Percentiles rank a stretch among this genome's conserved stretches.
phyloP scores from a whole-genome alignment of 352 stramenopile genomes.

The Pythium monospermum region DNA sequence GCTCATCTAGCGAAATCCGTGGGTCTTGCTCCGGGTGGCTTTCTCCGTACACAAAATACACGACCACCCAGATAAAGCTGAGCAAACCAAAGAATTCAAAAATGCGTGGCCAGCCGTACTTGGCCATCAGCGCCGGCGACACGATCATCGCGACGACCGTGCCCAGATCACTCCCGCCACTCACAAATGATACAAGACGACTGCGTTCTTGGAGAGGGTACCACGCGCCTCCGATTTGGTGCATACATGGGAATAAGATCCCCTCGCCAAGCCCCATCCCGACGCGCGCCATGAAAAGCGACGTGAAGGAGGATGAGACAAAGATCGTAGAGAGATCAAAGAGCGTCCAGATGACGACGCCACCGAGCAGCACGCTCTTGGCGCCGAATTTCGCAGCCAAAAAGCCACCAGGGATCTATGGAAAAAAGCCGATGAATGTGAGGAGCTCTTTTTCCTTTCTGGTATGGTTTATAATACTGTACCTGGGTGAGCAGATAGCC shows the following conservation, averaged over 20 bases:
- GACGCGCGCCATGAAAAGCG: constrained; percentile 69
- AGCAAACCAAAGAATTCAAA: constrained; percentile 73
- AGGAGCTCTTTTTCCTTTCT: neutral
- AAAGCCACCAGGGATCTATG: constrained; percentile 72
- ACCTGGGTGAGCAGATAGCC: constrained; percentile 86
- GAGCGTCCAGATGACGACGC: constrained; percentile 79
- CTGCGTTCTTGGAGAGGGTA: constrained; percentile 80
- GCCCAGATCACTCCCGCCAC: constrained; percentile 73
- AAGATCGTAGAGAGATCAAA: constrained; percentile 79
- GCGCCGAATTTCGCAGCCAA: constrained; percentile 61
- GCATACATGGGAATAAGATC: constrained; percentile 86
- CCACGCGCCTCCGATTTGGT: constrained; percentile 80
- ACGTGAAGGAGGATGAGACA: constrained; percentile 49
- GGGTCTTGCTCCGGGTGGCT: constrained; percentile 64
- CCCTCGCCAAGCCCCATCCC: constrained; percentile 84
- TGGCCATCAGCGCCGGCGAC: constrained; percentile 62
- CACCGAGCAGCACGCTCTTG: constrained; percentile 67
- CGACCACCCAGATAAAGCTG: constrained; percentile 70
- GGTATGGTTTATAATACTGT: neutral
- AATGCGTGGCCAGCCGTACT: constrained; percentile 63
- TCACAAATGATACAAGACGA: constrained; percentile 71
- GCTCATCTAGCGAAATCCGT: constrained; percentile 50
- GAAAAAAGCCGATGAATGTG: neutral
- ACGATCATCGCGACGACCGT: constrained; percentile 77
- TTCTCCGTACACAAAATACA: constrained; percentile 51